Evolutionary conservation across 129 eudicot species (phyloP).

Genomic region (Tanacetum coccineum): DNA sequence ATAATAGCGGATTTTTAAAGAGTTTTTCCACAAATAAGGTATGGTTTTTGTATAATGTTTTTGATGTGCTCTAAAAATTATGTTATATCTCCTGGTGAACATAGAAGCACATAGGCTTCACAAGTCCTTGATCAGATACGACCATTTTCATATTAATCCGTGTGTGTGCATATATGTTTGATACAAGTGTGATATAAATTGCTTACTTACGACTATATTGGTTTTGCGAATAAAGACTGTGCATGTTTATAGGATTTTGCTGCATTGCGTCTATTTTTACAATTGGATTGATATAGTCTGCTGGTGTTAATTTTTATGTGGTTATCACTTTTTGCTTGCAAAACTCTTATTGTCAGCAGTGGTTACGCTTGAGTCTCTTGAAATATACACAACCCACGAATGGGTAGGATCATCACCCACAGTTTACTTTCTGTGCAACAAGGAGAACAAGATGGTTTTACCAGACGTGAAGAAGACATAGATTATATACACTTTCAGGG

Average conservation of each 20-base stretch:
- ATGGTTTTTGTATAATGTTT: too few species aligned
- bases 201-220: too few species aligned
- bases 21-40: too few species aligned
- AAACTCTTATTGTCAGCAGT: slow-evolving; percentile 50
- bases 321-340: slow-evolving; percentile 21
- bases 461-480: slow-evolving; percentile 74
- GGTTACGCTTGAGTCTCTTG: slow-evolving; percentile 71
- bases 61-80: too few species aligned
- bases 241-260: too few species aligned
- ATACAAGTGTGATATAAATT: too few species aligned
- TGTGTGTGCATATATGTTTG: too few species aligned
- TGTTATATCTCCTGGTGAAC: neutral
- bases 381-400: slow-evolving; percentile 62
- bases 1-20: too few species aligned
- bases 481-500: slow-evolving; percentile 49
- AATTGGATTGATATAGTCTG: neutral
- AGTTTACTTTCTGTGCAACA: slow-evolving; percentile 68
- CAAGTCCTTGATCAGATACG: neutral
- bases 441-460: slow-evolving; percentile 54
- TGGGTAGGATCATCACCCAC: slow-evolving; percentile 48
- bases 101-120: slow-evolving; percentile 1
- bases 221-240: too few species aligned
- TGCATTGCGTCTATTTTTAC: too few species aligned
- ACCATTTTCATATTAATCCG: neutral
- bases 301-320: slow-evolving; percentile 14